A percentile compares a stretch with the other conserved stretches of the same genome.
Conservation (phyloP, 2,329 filamentous ascomycete species). For the Apiospora rasikravindrae region DNA sequence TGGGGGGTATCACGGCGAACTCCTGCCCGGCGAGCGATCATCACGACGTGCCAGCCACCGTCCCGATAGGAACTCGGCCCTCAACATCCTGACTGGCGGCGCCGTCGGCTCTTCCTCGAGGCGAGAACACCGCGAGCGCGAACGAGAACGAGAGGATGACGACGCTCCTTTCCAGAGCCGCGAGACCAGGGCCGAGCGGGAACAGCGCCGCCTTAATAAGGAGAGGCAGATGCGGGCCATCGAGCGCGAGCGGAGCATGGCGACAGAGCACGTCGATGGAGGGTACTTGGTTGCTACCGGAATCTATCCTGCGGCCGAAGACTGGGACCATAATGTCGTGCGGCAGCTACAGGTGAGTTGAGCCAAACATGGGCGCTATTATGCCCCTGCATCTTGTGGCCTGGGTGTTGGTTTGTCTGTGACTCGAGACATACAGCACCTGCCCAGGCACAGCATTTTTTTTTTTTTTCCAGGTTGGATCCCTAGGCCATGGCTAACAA, state of each 20-base stretch:
- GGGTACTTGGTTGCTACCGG: slow-evolving; percentile 94
- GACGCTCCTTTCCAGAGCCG: slow-evolving; percentile 65
- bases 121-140: slow-evolving; percentile 33
- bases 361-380: neutral
- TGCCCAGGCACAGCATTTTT: neutral
- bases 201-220: slow-evolving; percentile 82
- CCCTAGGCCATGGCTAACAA: neutral
- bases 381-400: neutral
- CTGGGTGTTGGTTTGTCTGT: neutral
- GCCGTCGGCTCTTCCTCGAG: slow-evolving; percentile 40
- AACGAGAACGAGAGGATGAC: slow-evolving; percentile 25
- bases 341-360: slow-evolving; percentile 82
- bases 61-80: slow-evolving; percentile 49
- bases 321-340: slow-evolving; percentile 88
- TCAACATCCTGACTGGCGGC: slow-evolving; percentile 47
- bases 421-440: neutral
- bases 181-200: slow-evolving; percentile 90
- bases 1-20: slow-evolving; percentile 31
- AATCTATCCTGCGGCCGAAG: slow-evolving; percentile 88
- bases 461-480: neutral
- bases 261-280: slow-evolving; percentile 91
- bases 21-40: slow-evolving; percentile 28
- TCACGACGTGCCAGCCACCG: slow-evolving; percentile 42
- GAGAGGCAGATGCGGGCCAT: slow-evolving; percentile 77
- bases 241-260: slow-evolving; percentile 89